Evolutionary conservation across 257 asterid species (phyloP).

Genomic region (Plantago ovata): DNA sequence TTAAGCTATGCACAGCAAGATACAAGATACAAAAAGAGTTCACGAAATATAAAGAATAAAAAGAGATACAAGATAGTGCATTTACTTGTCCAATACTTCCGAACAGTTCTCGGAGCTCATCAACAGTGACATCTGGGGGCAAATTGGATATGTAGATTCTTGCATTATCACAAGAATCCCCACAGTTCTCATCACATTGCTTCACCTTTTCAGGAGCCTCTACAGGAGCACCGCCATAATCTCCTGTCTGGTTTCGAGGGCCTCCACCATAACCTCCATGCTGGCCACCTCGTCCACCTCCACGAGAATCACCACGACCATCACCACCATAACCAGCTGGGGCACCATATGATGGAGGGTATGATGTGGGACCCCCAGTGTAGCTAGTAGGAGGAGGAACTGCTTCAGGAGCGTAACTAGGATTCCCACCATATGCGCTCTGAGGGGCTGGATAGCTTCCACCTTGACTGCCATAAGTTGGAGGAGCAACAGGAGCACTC

Average conservation of each 20-base stretch:
- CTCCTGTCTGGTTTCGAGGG: constrained; percentile 47
- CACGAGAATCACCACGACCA: constrained; percentile 44
- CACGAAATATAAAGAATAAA: too few relatives aligned
- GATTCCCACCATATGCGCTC: constrained; percentile 58
- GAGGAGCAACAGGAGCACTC: constrained; percentile 61
- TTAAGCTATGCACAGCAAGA: constrained; percentile 3
- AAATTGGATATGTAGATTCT: constrained; percentile 96
- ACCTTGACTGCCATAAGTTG: constrained; percentile 65
- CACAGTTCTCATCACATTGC: constrained; percentile 96
- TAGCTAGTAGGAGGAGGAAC: constrained; percentile 91
- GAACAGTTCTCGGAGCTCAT: constrained; percentile 91
- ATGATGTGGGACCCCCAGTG: constrained; percentile 78
- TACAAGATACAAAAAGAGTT: too few relatives aligned
- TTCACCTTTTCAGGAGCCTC: constrained; percentile 78
- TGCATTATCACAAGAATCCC: constrained; percentile 87
- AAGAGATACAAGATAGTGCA: constrained; percentile 28
- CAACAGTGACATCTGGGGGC: constrained; percentile 92
- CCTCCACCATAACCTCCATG: constrained; percentile 74
- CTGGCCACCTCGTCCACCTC: constrained; percentile 74
- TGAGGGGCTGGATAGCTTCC: constrained; percentile 63
- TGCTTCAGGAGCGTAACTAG: constrained; percentile 61
- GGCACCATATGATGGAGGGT: constrained; percentile 94
- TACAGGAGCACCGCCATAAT: constrained; percentile 55
- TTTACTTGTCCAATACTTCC: constrained; percentile 99
- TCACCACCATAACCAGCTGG: constrained; percentile 71